Evolutionary conservation across 805 yeast species (phyloP).

Genomic region (Candida dendrica): DNA sequence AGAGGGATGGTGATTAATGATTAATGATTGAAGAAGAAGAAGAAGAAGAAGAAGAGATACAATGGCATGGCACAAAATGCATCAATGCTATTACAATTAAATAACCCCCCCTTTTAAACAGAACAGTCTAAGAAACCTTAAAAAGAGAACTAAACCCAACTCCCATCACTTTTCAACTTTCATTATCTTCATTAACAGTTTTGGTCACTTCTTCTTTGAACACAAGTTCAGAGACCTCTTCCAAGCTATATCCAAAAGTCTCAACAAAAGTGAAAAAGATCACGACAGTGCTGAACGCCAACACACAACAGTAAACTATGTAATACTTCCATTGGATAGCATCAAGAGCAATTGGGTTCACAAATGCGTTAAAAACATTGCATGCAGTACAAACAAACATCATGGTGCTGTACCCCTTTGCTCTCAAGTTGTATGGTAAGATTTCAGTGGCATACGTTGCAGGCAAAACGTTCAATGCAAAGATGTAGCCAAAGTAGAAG

Average conservation of each 20-base stretch:
- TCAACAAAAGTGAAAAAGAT: slow-evolving; percentile 23
- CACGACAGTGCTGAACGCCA: slow-evolving; percentile 17
- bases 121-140: too few species aligned
- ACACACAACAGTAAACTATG: slow-evolving; percentile 22
- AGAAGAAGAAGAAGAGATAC: too few species aligned
- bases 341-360: slow-evolving; percentile 26
- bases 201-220: too few species aligned
- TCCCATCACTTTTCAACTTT: too few species aligned
- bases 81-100: too few species aligned
- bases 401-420: slow-evolving; percentile 11
- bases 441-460: slow-evolving; percentile 33
- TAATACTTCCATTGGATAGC: slow-evolving; percentile 24
- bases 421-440: slow-evolving; percentile 19
- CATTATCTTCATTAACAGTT: too few species aligned
- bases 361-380: slow-evolving; percentile 20
- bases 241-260: slow-evolving; percentile 25
- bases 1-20: too few species aligned
- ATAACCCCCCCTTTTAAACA: too few species aligned
- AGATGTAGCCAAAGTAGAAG: slow-evolving; percentile 29
- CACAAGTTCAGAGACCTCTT: slow-evolving; percentile 20
- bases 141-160: too few species aligned
- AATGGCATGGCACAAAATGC: too few species aligned
- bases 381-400: slow-evolving; percentile 6
- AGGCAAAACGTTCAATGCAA: slow-evolving; percentile 35
- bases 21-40: too few species aligned